Conservation (phyloP, 208 protist genomes). For the Leishmania aethiopica region DNA sequence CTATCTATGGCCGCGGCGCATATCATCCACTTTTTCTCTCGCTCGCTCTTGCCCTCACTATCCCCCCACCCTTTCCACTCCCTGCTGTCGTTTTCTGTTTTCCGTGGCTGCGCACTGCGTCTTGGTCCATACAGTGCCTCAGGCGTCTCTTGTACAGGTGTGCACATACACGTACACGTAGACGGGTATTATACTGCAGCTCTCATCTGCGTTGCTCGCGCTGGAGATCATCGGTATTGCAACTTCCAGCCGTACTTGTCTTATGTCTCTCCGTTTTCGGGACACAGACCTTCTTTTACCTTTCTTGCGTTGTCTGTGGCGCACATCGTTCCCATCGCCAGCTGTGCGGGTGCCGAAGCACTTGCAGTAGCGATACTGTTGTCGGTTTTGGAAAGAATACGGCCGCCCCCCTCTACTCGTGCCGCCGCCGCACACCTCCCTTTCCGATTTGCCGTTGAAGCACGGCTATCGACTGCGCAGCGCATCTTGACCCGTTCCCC, state of each 20-base stretch:
- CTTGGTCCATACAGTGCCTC: neutral
- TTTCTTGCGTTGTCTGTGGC: neutral
- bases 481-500: neutral
- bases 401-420: neutral
- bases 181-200: neutral
- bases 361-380: neutral
- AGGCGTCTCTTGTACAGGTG: neutral
- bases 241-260: neutral
- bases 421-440: neutral
- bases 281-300: no score
- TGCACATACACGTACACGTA: neutral
- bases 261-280: neutral
- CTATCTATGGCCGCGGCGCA: neutral
- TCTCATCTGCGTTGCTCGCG: neutral
- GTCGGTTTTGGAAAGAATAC: neutral
- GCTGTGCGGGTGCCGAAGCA: neutral
- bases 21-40: neutral
- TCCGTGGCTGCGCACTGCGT: neutral
- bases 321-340: neutral
- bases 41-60: neutral
- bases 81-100: neutral
- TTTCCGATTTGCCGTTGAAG: neutral
- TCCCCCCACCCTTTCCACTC: no score
- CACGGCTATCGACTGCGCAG: neutral
- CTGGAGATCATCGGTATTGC: neutral